These are phyloP conservation scores for Apophysomyces trapeziformis DNA, from an alignment of 371 early-diverging fungal genomes.

Conservation along the genomic window DNA sequence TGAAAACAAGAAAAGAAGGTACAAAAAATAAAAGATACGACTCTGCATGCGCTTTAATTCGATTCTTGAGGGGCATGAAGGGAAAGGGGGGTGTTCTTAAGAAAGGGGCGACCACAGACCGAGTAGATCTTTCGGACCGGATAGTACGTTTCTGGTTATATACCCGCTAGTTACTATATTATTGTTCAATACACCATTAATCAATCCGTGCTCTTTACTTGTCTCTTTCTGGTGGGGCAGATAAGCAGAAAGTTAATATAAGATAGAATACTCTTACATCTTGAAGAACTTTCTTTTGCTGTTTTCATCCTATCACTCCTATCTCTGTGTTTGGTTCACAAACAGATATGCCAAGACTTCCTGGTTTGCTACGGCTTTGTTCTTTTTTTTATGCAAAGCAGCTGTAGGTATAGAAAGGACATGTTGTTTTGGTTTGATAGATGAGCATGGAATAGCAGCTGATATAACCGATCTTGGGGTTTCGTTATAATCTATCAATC, in stretches of 20 bases:
- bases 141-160: background rate
- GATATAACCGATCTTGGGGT: no score
- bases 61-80: background rate
- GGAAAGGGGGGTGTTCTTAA: background rate
- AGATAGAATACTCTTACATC: no score
- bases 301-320: background rate
- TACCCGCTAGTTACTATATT: background rate
- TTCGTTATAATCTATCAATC: no score
- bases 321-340: background rate
- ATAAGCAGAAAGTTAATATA: no score
- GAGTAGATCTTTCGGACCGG: background rate
- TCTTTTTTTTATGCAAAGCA: background rate
- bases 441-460: background rate
- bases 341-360: slow-evolving; percentile 5
- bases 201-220: background rate
- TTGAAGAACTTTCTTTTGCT: background rate
- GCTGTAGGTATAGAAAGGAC: background rate
- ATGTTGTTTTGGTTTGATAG: background rate
- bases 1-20: slow-evolving; percentile 9
- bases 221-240: background rate
- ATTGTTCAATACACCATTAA: background rate
- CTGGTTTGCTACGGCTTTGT: background rate
- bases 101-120: background rate
- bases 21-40: slow-evolving; percentile 5
- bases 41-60: background rate